Conservation (phyloP, 2,329 filamentous ascomycete genomes). For the Cryphonectria parasitica region DNA sequence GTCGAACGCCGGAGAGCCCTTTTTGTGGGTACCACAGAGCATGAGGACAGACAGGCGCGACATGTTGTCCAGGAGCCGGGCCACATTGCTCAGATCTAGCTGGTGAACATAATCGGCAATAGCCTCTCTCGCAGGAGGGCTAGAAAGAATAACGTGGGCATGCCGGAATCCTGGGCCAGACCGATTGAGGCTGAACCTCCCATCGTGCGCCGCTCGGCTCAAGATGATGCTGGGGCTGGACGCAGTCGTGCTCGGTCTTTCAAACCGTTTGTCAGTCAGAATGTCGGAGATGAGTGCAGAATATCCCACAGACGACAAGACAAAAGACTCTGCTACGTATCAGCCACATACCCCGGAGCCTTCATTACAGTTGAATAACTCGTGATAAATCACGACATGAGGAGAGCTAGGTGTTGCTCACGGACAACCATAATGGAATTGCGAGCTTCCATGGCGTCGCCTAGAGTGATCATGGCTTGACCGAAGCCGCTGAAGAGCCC, state of each 20-base stretch:
- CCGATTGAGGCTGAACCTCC: slow-evolving; percentile 34
- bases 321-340: background rate
- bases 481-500: slow-evolving; percentile 34
- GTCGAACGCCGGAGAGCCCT: slow-evolving; percentile 33
- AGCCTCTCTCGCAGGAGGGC: slow-evolving; percentile 28
- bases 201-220: slow-evolving; percentile 32
- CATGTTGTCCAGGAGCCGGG: slow-evolving; percentile 29
- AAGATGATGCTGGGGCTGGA: slow-evolving; percentile 32
- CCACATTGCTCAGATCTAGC: slow-evolving; percentile 31
- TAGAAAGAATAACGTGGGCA: slow-evolving; percentile 30
- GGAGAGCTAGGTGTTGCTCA: background rate
- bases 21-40: slow-evolving; percentile 33
- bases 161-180: slow-evolving; percentile 33
- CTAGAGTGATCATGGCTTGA: slow-evolving; percentile 32
- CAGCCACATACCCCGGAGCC: background rate
- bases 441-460: slow-evolving; percentile 34
- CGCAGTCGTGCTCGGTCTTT: slow-evolving; percentile 26
- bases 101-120: slow-evolving; percentile 32
- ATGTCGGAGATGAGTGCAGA: background rate
- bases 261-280: background rate
- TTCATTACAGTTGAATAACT: background rate
- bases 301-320: background rate
- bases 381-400: background rate
- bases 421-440: slow-evolving; percentile 31
- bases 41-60: slow-evolving; percentile 32